Evolutionary conservation across 495 filamentous ascomycete genomes (phyloP).

Genomic region (Talaromyces stipitatus): DNA sequence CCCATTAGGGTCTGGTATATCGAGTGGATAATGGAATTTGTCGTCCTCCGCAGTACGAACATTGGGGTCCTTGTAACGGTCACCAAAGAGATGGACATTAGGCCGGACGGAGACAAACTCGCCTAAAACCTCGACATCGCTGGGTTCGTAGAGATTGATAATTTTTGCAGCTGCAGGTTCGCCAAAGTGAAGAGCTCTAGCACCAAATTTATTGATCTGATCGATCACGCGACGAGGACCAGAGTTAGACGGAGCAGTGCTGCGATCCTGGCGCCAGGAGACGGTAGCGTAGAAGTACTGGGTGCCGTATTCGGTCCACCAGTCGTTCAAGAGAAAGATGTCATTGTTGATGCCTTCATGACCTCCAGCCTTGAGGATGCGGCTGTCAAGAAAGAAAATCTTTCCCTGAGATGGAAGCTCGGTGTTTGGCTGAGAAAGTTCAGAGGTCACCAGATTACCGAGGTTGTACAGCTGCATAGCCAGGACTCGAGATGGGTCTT

Average conservation of each 20-base stretch:
- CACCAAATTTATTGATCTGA: not conserved
- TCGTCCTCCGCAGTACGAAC: not conserved
- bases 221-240: not conserved
- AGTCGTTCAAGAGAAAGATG: constrained; percentile 19
- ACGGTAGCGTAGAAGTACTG: constrained; percentile 30
- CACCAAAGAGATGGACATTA: constrained; percentile 7
- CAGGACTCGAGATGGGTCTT: constrained; percentile 6
- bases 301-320: constrained; percentile 23
- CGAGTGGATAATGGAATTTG: too few relatives aligned
- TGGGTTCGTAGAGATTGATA: constrained; percentile 2
- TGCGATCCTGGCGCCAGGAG: constrained; percentile 14
- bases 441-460: constrained; percentile 10
- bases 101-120: constrained; percentile 15
- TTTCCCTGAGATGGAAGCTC: constrained; percentile 12
- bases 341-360: constrained; percentile 8
- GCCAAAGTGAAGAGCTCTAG: not conserved
- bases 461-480: constrained; percentile 19
- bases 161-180: not conserved
- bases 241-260: not conserved
- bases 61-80: not conserved
- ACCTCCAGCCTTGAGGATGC: constrained; percentile 14
- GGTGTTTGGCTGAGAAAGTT: not conserved
- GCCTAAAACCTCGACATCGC: constrained; percentile 16
- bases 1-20: too few relatives aligned
- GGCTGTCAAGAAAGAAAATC: constrained; percentile 28